Base-by-base conservation (phyloP, 2,329 filamentous ascomycete species). In the Exophiala sideris region DNA sequence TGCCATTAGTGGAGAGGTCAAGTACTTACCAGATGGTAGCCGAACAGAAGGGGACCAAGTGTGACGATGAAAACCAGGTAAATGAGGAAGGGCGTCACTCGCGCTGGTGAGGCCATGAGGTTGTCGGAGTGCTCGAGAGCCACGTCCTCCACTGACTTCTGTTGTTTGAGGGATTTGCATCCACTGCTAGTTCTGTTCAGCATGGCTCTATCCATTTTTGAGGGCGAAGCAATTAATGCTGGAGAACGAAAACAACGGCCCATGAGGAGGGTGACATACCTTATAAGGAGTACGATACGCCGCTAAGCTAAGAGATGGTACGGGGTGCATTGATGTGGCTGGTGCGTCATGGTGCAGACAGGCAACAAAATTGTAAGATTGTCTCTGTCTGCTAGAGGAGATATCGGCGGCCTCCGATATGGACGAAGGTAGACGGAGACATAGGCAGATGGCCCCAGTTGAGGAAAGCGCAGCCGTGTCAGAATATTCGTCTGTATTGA, bases 31-130 rank as follows among this genome's bases (percentile, higher is more conserved):
- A 97, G 73, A 71, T 96, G 92, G 72, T 89, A 96, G 58, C 94
- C 94, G 68, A 96, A 97, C 67, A 96, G 90, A 41, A 96, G 80
- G 2, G 94, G 90, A 1, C 92, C 94, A 14, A 96, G 74, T 0
- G 91, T 95, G 41, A 88, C 83, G 57, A 92, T 77, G 57, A 84
- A 74, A 53, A 96, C 81, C 45, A 94, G 74, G 66, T 89, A 82
- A 65, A 94, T 68, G 63, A 97, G 82, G 14, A 50, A 60, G 1
- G 34, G 51, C 11, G 57, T 55, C 16, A 53, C 44, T 3, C 38
- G 33, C 36, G 20, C 18, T n/a, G 45, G 33, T 8, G 34, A 11
- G 21, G 53, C 46, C 50, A 54, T 59, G 24, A 38, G 36, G 39
- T 21, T n/a, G 39, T 57, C 41, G 20, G 34, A 21, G 36, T 18